Base-by-base conservation (phyloP, 1,284 basidiomycete species). In the Vanrija pseudolonga region DNA sequence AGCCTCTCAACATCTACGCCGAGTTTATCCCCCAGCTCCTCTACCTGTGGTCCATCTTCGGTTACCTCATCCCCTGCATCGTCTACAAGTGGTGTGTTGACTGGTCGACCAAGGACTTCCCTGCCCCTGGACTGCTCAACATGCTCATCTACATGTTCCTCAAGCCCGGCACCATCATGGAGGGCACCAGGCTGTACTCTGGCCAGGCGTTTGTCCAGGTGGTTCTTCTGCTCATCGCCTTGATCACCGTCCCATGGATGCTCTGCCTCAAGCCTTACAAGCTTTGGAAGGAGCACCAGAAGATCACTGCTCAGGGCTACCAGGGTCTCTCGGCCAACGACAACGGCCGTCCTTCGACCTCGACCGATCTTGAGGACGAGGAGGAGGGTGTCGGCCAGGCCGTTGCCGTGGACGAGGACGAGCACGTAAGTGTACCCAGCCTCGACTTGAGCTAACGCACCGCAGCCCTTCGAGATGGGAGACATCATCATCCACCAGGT, bases 1-100 rank as follows among this genome's bases (percentile, higher is more conserved):
- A 90, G 48, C 80, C 80, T 45, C 76, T 85, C 63, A 90, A 91
- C 66, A 88, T 98, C 66, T 95, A 86, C 76, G 87, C 89, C 68
- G 95, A 97, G 76, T 97, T 98, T 75, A 82, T 98, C 58, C 95
- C 96, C 41, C 93, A 97, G 78, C 88, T 98, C 80, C 84, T 98
- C 64, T 98, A 98, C 82, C 81, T 98, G 68, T 89, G 96, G 76
- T 92, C 88, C 28, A 95, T 98, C 76, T 98, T 98, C 67, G 95
- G 95, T 50, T 98, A 98, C 77, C 85, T 98, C 47, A 89, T 91
- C 58, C 64, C 96, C 55, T 94, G 91, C 77, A 97, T 98, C 77
- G 76, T 98, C 63, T 95, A 95, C 86, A 98, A 98, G 76, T 98
- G 95, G 95, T 83, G 84, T 39, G 81, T 92, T 54, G 90, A 98